Percentiles rank a stretch among this genome's conserved stretches.
Conservation (phyloP, 2,329 filamentous ascomycete species). For the Sclerotinia subarctica region DNA sequence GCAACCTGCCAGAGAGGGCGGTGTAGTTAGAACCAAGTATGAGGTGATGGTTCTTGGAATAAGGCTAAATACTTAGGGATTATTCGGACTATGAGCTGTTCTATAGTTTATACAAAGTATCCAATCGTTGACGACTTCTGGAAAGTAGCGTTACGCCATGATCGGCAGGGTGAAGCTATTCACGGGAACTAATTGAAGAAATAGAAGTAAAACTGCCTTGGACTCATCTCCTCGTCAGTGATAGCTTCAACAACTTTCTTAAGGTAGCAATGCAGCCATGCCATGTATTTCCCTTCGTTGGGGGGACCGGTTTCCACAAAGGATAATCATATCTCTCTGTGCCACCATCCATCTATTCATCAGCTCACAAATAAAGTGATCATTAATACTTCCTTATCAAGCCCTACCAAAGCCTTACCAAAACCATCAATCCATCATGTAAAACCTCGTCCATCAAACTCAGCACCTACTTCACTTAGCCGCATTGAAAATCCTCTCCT, state of each 20-base stretch:
- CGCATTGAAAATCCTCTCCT: constrained; percentile 60
- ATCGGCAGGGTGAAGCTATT: neutral
- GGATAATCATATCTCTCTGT: neutral
- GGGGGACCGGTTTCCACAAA: neutral
- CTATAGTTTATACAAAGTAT: too few species aligned
- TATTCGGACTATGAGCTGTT: too few species aligned
- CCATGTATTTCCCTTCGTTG: neutral
- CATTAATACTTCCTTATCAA: neutral
- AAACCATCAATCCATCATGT: neutral
- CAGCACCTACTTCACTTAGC: neutral
- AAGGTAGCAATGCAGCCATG: neutral
- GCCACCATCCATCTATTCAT: neutral
- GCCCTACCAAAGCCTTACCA: neutral
- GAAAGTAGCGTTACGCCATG: neutral
- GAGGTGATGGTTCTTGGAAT: too few species aligned
- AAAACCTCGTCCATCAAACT: neutral
- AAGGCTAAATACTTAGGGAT: too few species aligned
- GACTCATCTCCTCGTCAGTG: neutral
- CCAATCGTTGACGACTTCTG: neutral
- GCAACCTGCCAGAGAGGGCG: too few species aligned
- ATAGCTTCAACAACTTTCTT: neutral
- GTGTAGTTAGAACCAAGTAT: too few species aligned
- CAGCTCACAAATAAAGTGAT: neutral
- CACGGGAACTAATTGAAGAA: neutral
- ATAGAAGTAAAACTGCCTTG: neutral